Conservation (phyloP, 305 asterid species). For the Andrographis paniculata region DNA sequence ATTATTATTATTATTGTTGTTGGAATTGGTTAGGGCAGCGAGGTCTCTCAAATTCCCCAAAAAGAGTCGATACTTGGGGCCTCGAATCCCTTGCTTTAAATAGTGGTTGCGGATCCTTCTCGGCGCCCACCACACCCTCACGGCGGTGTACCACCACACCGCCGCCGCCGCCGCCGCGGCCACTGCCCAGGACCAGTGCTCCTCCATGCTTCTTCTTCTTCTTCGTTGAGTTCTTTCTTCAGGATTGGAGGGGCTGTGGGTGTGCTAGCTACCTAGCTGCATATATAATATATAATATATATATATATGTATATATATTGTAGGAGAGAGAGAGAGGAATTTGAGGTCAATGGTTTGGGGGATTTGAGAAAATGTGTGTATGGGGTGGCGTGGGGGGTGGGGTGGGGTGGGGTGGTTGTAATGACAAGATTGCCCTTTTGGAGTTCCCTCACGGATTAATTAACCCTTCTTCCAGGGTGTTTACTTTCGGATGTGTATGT, state of each 20-base stretch:
- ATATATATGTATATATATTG: too few species aligned
- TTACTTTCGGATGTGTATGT: too few species aligned
- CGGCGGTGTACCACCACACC: constrained; percentile 23
- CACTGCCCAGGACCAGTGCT: constrained; percentile 33
- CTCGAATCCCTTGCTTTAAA: constrained; percentile 68
- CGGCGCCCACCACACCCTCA: constrained; percentile 78
- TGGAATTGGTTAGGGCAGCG: constrained; percentile 37
- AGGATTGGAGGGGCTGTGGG: too few species aligned
- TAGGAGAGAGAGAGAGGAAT: neutral
- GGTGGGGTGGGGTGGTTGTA: too few species aligned
- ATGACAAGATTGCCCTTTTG: neutral
- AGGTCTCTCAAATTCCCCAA: constrained; percentile 79
- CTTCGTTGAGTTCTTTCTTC: too few species aligned
- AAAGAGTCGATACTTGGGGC: constrained; percentile 68
- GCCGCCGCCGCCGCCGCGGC: constrained; percentile 36
- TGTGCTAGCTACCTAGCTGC: too few species aligned
- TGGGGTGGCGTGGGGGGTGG: too few species aligned
- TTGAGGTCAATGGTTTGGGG: too few species aligned
- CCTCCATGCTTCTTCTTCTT: constrained; percentile 31
- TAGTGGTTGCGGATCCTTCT: constrained; percentile 53
- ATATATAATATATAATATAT: too few species aligned
- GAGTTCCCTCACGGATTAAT: too few species aligned
- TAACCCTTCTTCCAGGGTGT: too few species aligned
- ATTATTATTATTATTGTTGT: constrained; percentile 55
- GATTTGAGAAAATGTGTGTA: constrained; percentile 1